Evolutionary conservation across 2,329 filamentous ascomycete genomes (phyloP), one percentile per base, ranked within the genome.

Genomic region (Calonectria hawksworthii): DNA sequence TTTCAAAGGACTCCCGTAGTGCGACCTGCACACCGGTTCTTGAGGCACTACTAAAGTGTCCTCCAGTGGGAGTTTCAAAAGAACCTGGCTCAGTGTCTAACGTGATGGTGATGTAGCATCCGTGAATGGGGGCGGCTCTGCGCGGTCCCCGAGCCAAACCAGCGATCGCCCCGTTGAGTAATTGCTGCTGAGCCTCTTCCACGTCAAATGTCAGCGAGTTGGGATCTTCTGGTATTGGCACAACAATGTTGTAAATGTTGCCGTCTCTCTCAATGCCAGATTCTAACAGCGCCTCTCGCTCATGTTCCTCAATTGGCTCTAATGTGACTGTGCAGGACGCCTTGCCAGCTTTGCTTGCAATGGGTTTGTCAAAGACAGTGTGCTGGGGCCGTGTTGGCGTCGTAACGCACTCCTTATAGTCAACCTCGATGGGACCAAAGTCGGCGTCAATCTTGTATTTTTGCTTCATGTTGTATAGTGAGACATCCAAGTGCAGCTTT

Each of bases 371-470:
- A 81, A 96, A 96, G 6, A 92, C 86, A 68, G 91, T 90, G 30
- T 90, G 91, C 47, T 93, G 89, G 0, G 90, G 86, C 0, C 83
- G 83, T 0, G 93, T 93, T 0, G 89, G 80, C 4, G 87, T 87
- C 0, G 92, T 91, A 13, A 97, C 87, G 63, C 93, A 94, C 86
- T 99, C 97, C 70, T 98, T 94, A 85, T 99, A 99, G 78, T 98
- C 96, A 74, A 99, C 98, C 80, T 98, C 95, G 76, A 99, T 98
- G 68, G 93, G 93, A 16, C 96, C 96, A 88, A 98, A 98, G 87
- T 93, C 76, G 89, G 96, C 90, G 92, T 98, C 84, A 88, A 90
- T 95, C 83, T 97, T 98, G 86, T 98, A 93, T 82, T 98, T 95
- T 68, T 95, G 94, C 77, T 97, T 92, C 13, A 99, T 91, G 54